A percentile compares a stretch with the other conserved stretches of the same genome.
These are phyloP conservation scores for Antarctomyces pellizariae DNA, from an alignment of 495 filamentous ascomycete genomes.

Conservation along the genomic window DNA sequence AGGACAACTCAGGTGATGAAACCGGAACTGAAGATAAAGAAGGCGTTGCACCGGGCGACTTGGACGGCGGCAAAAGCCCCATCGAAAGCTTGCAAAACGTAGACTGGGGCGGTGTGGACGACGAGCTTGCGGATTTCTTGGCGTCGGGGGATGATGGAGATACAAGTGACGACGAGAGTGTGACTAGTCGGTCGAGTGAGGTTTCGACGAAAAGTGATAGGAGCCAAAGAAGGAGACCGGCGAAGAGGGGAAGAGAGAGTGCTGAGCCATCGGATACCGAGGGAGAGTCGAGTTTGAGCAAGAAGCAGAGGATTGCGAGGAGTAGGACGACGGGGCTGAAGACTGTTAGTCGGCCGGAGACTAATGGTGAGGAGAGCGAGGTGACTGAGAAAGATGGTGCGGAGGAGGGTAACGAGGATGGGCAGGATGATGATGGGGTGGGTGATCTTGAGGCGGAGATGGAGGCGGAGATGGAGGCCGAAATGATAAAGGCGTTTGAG, in stretches of 20 bases:
- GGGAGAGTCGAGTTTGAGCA: conserved; percentile 12
- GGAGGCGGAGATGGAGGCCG: conserved; percentile 43
- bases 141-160: conserved; percentile 34
- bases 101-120: conserved; percentile 39
- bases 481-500: conserved; percentile 29
- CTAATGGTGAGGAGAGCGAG: conserved; percentile 26
- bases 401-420: conserved; percentile 9
- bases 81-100: conserved; percentile 28
- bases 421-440: conserved; percentile 9
- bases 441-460: conserved; percentile 36
- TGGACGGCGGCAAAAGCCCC: conserved; percentile 25
- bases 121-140: conserved; percentile 59
- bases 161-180: conserved; percentile 19
- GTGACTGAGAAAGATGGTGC: too few relatives aligned
- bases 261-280: too few relatives aligned
- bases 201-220: background rate
- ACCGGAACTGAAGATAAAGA: conserved; percentile 20
- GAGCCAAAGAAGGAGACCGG: conserved; percentile 1
- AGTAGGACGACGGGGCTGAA: conserved; percentile 14
- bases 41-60: conserved; percentile 19
- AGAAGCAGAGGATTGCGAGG: conserved; percentile 16
- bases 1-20: conserved; percentile 17
- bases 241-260: conserved; percentile 4
- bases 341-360: conserved; percentile 22
- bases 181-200: background rate